A percentile compares a stretch with the other conserved stretches of the same genome.
phyloP scores from a whole-genome alignment of 225 moss, liverwort and hornwort species.

The Takakia lepidozioides region DNA sequence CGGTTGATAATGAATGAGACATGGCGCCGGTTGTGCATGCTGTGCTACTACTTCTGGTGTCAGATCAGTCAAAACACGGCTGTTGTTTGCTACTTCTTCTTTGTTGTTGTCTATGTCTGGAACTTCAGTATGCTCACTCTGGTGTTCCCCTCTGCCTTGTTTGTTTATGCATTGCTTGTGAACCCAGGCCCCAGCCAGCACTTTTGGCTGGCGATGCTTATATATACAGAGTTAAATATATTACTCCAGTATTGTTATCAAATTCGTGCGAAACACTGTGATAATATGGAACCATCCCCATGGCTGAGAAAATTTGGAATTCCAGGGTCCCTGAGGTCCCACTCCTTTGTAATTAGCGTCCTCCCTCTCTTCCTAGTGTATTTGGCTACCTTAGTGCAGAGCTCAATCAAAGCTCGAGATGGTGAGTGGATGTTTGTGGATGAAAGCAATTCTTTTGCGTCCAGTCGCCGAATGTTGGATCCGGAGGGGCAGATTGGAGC shows the following conservation, averaged over 20 bases:
- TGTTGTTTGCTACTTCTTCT: constrained; percentile 39
- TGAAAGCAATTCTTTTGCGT: constrained; percentile 18
- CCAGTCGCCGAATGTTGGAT: constrained; percentile 19
- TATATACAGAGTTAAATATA: constrained; percentile 38
- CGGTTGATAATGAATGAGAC: constrained; percentile 13
- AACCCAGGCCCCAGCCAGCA: constrained; percentile 35
- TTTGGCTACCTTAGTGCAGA: constrained; percentile 33
- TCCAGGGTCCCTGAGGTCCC: constrained; percentile 15
- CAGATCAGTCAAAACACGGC: constrained; percentile 31
- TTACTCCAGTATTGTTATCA: constrained; percentile 34
- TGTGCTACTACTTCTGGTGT: constrained; percentile 28
- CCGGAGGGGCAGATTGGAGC: constrained; percentile 9
- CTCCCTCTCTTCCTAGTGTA: constrained; percentile 39
- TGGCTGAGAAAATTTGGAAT: constrained; percentile 32
- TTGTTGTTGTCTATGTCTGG: constrained; percentile 30
- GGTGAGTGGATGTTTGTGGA: constrained; percentile 45
- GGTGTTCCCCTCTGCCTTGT: constrained; percentile 26
- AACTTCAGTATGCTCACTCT: constrained; percentile 37
- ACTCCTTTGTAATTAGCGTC: constrained; percentile 36
- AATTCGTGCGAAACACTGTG: constrained; percentile 24
- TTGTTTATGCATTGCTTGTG: constrained; percentile 35
- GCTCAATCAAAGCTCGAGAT: constrained; percentile 37
- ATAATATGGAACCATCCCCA: constrained; percentile 8
- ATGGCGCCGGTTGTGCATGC: constrained; percentile 22
- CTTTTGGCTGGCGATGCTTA: constrained; percentile 41